A percentile compares a stretch with the other conserved stretches of the same genome.
These are phyloP conservation scores for Solanum clarkiae DNA, from an alignment of 257 asterid genomes.

Conservation along the genomic window DNA sequence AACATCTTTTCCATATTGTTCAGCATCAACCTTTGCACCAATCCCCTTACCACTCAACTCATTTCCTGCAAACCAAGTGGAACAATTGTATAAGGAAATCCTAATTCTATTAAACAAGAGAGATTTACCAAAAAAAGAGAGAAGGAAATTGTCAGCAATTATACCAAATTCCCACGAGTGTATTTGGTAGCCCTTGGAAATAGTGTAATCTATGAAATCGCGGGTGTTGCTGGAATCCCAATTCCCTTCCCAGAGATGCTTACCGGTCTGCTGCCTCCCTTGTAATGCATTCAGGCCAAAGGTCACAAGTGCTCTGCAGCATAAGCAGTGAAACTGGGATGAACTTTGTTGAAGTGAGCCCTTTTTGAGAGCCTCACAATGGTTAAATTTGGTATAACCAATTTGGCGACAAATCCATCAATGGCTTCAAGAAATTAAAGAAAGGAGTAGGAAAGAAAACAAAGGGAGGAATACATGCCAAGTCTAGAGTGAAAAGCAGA, in stretches of 20 bases:
- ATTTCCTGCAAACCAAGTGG: slow-evolving; percentile 3
- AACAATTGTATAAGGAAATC: background rate
- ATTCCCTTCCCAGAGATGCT: background rate
- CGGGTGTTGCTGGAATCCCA: slow-evolving; percentile 40
- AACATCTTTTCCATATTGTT: slow-evolving; percentile 4
- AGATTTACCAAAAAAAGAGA: background rate
- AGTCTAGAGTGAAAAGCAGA: too few species aligned
- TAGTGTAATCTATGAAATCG: slow-evolving; percentile 60
- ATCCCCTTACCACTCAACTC: slow-evolving; percentile 10
- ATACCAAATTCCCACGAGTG: slow-evolving; percentile 41
- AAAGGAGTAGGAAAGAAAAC: too few species aligned
- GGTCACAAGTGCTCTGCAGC: slow-evolving; percentile 2
- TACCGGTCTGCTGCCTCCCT: background rate
- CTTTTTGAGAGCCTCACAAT: too few species aligned
- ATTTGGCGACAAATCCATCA: too few species aligned
- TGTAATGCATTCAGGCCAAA: background rate
- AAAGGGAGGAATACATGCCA: too few species aligned
- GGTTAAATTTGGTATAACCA: too few species aligned
- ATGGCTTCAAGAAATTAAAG: too few species aligned
- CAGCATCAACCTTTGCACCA: slow-evolving; percentile 3
- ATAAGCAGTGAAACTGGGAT: background rate
- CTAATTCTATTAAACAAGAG: background rate
- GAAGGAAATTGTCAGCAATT: background rate
- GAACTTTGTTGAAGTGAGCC: background rate
- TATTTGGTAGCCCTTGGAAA: slow-evolving; percentile 56